Base-by-base conservation (phyloP, 371 early-diverging fungal species). In the Mortierella sp. region DNA sequence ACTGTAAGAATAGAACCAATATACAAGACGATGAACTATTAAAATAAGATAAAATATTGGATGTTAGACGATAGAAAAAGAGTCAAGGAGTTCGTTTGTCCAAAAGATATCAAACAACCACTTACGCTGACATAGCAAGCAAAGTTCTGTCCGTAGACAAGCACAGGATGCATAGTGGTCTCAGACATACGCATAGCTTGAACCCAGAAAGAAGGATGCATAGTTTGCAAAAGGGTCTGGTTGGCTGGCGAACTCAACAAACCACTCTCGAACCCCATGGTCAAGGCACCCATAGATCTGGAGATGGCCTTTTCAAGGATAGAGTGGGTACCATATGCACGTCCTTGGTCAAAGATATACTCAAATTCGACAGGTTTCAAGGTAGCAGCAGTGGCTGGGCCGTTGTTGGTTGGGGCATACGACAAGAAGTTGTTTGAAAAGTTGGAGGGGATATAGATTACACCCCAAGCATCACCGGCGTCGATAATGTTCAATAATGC, bases 381-480 rank as follows among this genome's bases (percentile, higher is more conserved):
- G 24, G 55, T 51, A 2, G 45, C 67, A 3, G 73, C 57, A 11
- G 70, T 79, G 3, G 73, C 73, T 5, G 83, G 75, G 5, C 68
- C 78, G 14, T 58, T 22, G 55, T 62, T 67, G 18, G 78, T 75
- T 11, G 81, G 81, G 0, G 81, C 73, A 55, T 66, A 75, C 37
- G 76, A 66, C 52, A 86, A 73, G 35, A 84, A 78, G 70, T 83
- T 81, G 73, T 80, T 78, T 61, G 81, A 80, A 54, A 86, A 85
- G 67, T 86, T 87, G 72, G 76, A 54, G 24, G 87, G 87, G 51
- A 87, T 83, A 70, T 85, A 85, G 20, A 87, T 24, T 11, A 83
- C 24, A 26, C 85, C 86, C 85, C 85, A 85, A 40, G 65, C 63
- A 35, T 78, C 73, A 57, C 84, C 86, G 47, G 70, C 47, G 18